Percentiles rank a stretch among this genome's conserved stretches.
Conservation (phyloP, 257 asterid species). For the Plantago ovata region DNA sequence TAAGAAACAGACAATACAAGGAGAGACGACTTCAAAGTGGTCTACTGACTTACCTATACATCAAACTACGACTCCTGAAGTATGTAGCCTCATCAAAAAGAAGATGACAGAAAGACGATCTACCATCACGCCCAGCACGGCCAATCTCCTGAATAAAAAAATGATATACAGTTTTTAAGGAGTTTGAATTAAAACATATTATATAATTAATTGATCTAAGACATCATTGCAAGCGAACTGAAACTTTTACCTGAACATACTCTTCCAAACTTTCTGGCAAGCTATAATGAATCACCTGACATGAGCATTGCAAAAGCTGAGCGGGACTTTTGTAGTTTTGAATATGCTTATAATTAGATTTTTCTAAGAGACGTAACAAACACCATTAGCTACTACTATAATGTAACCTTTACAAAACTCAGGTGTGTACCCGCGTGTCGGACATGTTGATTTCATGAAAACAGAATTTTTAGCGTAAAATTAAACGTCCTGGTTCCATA, state of each 20-base stretch:
- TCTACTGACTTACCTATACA: conserved; percentile 56
- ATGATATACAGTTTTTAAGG: conserved; percentile 20
- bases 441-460: too few relatives aligned
- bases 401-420: too few relatives aligned
- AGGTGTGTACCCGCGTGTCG: too few relatives aligned
- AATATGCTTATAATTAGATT: conserved; percentile 9
- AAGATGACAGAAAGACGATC: conserved; percentile 80
- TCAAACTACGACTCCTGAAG: conserved; percentile 84
- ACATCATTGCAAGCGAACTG: conserved; percentile 8
- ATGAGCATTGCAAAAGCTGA: conserved; percentile 20
- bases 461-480: too few relatives aligned
- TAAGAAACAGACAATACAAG: conserved; percentile 20
- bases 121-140: conserved; percentile 99
- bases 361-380: conserved; percentile 3
- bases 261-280: conserved; percentile 97
- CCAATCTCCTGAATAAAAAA: conserved; percentile 76
- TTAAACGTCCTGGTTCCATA: too few relatives aligned
- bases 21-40: conserved; percentile 17
- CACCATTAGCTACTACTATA: neutral
- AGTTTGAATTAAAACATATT: conserved; percentile 1
- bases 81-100: conserved; percentile 77
- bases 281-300: conserved; percentile 91
- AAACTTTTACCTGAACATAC: conserved; percentile 77
- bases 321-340: conserved; percentile 13
- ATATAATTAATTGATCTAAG: conserved; percentile 14